Evolutionary conservation across 257 asterid species (phyloP).

Genomic region (Ilex aquifolium): DNA sequence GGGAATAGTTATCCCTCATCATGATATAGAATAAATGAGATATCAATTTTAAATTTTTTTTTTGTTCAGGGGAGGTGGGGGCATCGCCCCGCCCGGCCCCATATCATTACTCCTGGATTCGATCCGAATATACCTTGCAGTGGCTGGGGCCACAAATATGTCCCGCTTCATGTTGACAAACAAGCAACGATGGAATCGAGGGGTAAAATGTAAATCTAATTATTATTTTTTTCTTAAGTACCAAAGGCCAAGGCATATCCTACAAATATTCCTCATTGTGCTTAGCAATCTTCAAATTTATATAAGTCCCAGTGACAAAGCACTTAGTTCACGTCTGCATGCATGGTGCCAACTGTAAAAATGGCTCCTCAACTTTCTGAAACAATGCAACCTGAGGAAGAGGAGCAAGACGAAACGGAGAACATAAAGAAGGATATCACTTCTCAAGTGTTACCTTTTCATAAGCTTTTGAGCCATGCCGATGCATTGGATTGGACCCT

Average conservation of each 20-base stretch:
- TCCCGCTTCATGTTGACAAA: no score
- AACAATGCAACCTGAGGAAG: conserved; percentile 20
- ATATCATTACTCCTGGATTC: no score
- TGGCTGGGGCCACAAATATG: no score
- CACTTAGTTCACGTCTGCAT: conserved; percentile 8
- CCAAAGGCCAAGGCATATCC: conserved; percentile 1
- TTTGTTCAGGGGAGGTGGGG: no score
- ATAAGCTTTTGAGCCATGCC: conserved; percentile 57
- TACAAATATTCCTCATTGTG: background rate
- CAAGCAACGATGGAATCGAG: no score
- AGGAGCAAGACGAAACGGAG: conserved; percentile 20
- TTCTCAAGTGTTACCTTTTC: conserved; percentile 34
- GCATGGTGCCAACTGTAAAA: conserved; percentile 5
- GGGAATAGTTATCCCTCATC: no score
- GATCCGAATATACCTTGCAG: no score
- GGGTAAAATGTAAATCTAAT: background rate
- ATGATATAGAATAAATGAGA: no score
- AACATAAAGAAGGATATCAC: conserved; percentile 10
- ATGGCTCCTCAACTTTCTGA: conserved; percentile 12
- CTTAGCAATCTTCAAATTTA: background rate
- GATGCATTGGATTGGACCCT: conserved; percentile 63
- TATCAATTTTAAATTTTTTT: no score
- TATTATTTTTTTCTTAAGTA: background rate
- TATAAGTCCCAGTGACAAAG: no score
- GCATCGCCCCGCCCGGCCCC: no score